Conservation (phyloP, 257 asterid species). For the Leonotis leonurus region DNA sequence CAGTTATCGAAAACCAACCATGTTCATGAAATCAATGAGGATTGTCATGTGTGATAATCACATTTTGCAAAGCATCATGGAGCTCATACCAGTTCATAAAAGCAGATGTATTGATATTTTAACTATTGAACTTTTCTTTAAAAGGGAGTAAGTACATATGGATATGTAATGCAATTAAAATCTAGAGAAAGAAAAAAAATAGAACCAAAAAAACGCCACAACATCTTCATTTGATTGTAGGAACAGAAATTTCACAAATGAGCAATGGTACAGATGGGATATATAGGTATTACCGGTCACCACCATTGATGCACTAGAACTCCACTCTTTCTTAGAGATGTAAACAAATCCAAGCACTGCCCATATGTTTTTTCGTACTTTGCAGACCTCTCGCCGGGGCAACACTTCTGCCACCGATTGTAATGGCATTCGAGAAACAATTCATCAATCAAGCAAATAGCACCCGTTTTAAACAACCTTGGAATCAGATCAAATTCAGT, state of each 20-base stretch:
- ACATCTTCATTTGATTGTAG: slow-evolving; percentile 26
- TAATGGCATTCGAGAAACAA: slow-evolving; percentile 93
- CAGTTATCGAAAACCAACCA: neutral
- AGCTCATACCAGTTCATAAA: neutral
- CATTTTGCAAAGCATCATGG: neutral
- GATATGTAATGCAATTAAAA: slow-evolving; percentile 1
- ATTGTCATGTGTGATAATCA: neutral
- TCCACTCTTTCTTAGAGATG: slow-evolving; percentile 74
- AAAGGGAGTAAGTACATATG: slow-evolving; percentile 25
- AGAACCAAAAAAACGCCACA: slow-evolving; percentile 10
- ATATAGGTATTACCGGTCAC: slow-evolving; percentile 42
- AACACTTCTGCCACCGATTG: slow-evolving; percentile 95
- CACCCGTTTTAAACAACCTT: slow-evolving; percentile 69
- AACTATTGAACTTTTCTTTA: slow-evolving; percentile 18
- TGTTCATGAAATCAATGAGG: neutral
- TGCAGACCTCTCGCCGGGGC: slow-evolving; percentile 81
- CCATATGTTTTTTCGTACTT: slow-evolving; percentile 77
- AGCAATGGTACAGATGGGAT: slow-evolving; percentile 5
- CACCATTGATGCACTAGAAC: slow-evolving; percentile 98
- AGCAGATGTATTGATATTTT: slow-evolving; percentile 11
- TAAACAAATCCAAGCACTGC: slow-evolving; percentile 75
- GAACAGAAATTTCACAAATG: slow-evolving; percentile 5
- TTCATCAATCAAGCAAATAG: slow-evolving; percentile 88
- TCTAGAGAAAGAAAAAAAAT: neutral
- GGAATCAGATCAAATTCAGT: slow-evolving; percentile 92